These are phyloP conservation scores for Yamadazyma philogaea DNA, from an alignment of 805 yeast genomes.

Conservation along the genomic window DNA sequence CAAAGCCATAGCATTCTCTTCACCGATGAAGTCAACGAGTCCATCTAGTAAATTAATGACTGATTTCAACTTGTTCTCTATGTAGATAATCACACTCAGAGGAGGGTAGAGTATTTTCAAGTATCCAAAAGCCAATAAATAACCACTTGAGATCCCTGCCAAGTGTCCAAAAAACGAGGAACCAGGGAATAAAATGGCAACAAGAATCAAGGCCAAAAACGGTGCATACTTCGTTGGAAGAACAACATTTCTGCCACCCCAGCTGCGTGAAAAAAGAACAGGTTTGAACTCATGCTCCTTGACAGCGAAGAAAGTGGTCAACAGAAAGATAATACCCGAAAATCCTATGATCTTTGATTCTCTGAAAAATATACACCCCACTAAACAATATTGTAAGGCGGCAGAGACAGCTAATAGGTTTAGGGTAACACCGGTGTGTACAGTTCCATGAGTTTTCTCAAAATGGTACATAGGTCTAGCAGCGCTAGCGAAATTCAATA, in stretches of 20 bases:
- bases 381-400: conserved; percentile 58
- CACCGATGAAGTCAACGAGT: conserved; percentile 55
- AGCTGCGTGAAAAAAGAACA: conserved; percentile 27
- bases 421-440: conserved; percentile 77
- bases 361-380: conserved; percentile 52
- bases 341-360: conserved; percentile 59
- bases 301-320: conserved; percentile 59
- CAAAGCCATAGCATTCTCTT: conserved; percentile 52
- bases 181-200: conserved; percentile 56
- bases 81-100: conserved; percentile 56
- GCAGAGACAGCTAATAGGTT: conserved; percentile 68
- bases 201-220: conserved; percentile 45
- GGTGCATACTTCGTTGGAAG: conserved; percentile 65
- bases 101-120: conserved; percentile 64
- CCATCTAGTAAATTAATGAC: conserved; percentile 54
- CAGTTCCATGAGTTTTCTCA: conserved; percentile 77
- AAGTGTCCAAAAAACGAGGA: conserved; percentile 74
- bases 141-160: conserved; percentile 66
- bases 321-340: conserved; percentile 71
- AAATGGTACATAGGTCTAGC: conserved; percentile 60
- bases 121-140: conserved; percentile 54
- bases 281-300: conserved; percentile 40
- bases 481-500: conserved; percentile 55
- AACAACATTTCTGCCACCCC: conserved; percentile 31
- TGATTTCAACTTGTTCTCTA: conserved; percentile 53